Conservation (phyloP, 768 basidiomycete species). For the Pisolithus orientalis region DNA sequence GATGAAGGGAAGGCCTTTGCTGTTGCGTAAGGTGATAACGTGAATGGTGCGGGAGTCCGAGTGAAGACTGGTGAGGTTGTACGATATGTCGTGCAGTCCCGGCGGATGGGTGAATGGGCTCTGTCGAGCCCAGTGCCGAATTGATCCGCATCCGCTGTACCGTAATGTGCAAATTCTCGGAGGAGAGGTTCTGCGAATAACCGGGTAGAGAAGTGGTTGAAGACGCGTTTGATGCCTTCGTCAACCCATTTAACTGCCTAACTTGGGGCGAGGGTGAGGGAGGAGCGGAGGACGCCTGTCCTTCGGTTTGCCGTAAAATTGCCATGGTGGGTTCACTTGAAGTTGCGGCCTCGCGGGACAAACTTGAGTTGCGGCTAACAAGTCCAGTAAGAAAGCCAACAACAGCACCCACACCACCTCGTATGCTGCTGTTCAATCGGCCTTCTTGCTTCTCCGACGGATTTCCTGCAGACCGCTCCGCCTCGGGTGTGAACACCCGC, state of each 20-base stretch:
- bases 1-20: constrained; percentile 16
- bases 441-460: constrained; percentile 18
- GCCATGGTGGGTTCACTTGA: constrained; percentile 1
- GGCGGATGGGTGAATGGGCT: not conserved
- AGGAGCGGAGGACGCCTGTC: constrained; percentile 14
- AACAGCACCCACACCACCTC: constrained; percentile 44
- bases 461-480: constrained; percentile 41
- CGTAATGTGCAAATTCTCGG: constrained; percentile 14
- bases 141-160: constrained; percentile 7
- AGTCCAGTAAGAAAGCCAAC: constrained; percentile 63
- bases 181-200: constrained; percentile 11
- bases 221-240: constrained; percentile 6
- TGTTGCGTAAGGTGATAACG: constrained; percentile 13
- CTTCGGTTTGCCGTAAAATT: not conserved
- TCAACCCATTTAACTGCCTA: constrained; percentile 3
- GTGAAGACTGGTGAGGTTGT: constrained; percentile 20
- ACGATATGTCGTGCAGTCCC: constrained; percentile 5
- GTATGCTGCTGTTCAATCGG: constrained; percentile 32
- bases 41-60: constrained; percentile 16
- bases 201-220: constrained; percentile 13
- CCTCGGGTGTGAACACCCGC: constrained; percentile 81
- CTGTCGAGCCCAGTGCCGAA: constrained; percentile 7
- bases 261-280: constrained; percentile 21
- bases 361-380: constrained; percentile 30
- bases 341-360: constrained; percentile 13